A percentile compares a stretch with the other conserved stretches of the same genome.
Conservation (phyloP, 2,329 filamentous ascomycete genomes). For the Graphilbum ipis-grandicollis region DNA sequence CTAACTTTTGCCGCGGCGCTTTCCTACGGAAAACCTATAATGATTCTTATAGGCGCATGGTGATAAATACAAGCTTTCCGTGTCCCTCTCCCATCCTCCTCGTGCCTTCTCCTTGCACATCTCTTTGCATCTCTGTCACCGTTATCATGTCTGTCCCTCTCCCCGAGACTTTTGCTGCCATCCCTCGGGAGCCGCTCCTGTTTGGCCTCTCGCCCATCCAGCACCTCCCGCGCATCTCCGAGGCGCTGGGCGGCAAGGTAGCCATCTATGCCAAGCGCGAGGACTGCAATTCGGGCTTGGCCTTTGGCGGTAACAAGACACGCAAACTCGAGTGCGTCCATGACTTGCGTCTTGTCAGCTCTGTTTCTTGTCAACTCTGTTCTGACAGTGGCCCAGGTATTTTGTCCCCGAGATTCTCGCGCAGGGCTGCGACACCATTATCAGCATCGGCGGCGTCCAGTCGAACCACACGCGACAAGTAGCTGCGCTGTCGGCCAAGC, state of each 20-base stretch:
- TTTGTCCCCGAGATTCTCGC: constrained; percentile 44
- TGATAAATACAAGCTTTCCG: too few relatives aligned
- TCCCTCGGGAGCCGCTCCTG: constrained; percentile 42
- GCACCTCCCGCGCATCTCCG: constrained; percentile 44
- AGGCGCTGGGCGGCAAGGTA: constrained; percentile 40
- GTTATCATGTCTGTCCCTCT: too few relatives aligned
- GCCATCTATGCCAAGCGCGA: constrained; percentile 55
- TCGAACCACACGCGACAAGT: constrained; percentile 55
- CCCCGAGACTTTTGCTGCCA: constrained; percentile 43
- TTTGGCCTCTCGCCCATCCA: constrained; percentile 56
- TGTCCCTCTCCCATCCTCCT: too few relatives aligned
- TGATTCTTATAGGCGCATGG: too few relatives aligned
- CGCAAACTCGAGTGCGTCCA: constrained; percentile 42
- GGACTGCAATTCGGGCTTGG: constrained; percentile 51
- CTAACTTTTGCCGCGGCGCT: too few relatives aligned
- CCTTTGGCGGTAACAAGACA: constrained; percentile 53
- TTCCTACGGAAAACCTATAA: too few relatives aligned
- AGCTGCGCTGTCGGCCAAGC: constrained; percentile 39
- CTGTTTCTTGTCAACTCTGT: constrained; percentile 1
- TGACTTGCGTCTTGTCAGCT: background rate
- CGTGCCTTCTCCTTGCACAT: too few relatives aligned
- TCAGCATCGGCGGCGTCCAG: constrained; percentile 51
- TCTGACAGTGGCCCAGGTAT: constrained; percentile 24
- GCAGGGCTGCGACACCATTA: constrained; percentile 40
- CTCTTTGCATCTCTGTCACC: too few relatives aligned